phyloP scores from a whole-genome alignment of 805 yeast genomes.

The Starmera quercuum region DNA sequence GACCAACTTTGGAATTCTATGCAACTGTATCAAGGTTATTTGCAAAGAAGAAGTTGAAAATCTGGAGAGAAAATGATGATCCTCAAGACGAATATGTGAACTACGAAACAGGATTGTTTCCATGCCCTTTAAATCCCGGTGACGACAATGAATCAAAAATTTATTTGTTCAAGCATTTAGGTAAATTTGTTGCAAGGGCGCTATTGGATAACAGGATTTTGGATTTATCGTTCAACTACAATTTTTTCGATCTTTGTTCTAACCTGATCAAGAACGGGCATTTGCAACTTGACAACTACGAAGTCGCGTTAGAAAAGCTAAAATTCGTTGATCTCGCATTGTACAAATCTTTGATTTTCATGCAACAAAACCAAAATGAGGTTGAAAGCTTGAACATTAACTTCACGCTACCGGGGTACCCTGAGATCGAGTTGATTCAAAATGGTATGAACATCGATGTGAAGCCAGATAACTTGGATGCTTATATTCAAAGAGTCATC shows the following conservation, averaged over 20 bases:
- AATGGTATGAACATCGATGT: constrained; percentile 49
- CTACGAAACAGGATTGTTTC: constrained; percentile 57
- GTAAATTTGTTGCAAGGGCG: constrained; percentile 81
- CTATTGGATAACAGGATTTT: constrained; percentile 81
- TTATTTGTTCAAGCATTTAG: constrained; percentile 57
- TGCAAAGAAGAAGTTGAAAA: constrained; percentile 39
- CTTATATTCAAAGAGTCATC: constrained; percentile 48
- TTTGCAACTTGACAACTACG: neutral
- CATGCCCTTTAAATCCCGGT: constrained; percentile 44
- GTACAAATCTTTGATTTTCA: constrained; percentile 46
- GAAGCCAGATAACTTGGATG: constrained; percentile 42
- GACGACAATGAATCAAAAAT: constrained; percentile 24
- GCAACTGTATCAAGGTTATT: constrained; percentile 75
- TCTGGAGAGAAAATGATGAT: constrained; percentile 59
- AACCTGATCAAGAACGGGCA: neutral
- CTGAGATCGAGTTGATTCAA: constrained; percentile 46
- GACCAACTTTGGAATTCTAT: constrained; percentile 93
- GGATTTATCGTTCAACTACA: constrained; percentile 69
- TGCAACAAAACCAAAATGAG: constrained; percentile 34
- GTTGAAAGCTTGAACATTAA: constrained; percentile 50
- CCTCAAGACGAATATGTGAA: constrained; percentile 29
- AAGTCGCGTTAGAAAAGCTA: constrained; percentile 22
- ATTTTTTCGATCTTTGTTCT: constrained; percentile 48
- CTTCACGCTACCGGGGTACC: constrained; percentile 74
- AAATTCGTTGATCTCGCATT: constrained; percentile 48